Base-by-base conservation (phyloP, 2,329 filamentous ascomycete genomes). In the Cyanodermella asteris region DNA sequence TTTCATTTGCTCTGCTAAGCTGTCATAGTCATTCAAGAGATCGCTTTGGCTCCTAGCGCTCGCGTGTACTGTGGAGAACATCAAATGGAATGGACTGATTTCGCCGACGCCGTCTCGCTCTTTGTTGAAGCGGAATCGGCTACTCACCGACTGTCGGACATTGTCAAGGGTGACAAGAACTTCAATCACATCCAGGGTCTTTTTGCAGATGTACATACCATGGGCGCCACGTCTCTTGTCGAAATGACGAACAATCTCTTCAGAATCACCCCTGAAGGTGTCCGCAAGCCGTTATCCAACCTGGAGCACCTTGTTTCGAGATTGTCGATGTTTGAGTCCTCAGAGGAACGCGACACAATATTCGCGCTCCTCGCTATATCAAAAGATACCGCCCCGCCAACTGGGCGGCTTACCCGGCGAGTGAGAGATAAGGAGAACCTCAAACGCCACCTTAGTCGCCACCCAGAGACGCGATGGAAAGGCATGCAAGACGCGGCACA, bases 1-100 rank as follows among this genome's bases (percentile, higher is more conserved):
- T n/a, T n/a, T n/a, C n/a, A n/a, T n/a, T n/a, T n/a, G n/a, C n/a
- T n/a, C n/a, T n/a, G n/a, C n/a, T n/a, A n/a, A n/a, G n/a, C n/a
- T n/a, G n/a, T n/a, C n/a, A n/a, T n/a, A n/a, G 45, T 55, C 2
- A 42, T 56, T 0, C 51, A 56, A 31, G 52, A 55, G 31, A 43
- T 55, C 9, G 42, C 45, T 1, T 37, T 50, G 14, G 48, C 50
- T 0, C 32, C 31, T 15, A 31, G 34, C 4, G 45, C 44, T 5
- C 37, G 31, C 4, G 36, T 57, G 1, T 44, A 47, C 22, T 54
- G 51, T 31, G 52, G 51, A 2, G 18, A 29, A 1, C 38, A 50
- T 4, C 25, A 25, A 2, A 44, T 54, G 5, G 22, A 34, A 1
- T 55, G 51, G 50, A 28, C 34, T 5, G 36, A 47, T 1, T 44